phyloP scores from a whole-genome alignment of 108 stramenopile species.

The Pseudonitzschia multistriata region DNA sequence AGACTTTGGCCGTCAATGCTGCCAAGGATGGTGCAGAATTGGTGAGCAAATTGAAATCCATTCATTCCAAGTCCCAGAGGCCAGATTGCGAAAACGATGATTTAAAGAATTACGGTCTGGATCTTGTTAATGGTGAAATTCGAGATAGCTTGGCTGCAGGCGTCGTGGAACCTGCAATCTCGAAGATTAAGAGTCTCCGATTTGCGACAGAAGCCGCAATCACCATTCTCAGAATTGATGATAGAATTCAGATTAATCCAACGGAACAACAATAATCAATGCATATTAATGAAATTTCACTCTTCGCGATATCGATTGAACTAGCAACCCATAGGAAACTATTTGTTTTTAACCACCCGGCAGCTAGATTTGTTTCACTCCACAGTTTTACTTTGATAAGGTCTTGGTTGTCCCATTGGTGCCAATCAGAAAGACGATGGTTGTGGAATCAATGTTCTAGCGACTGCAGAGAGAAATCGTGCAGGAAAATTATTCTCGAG shows the following conservation, averaged over 20 bases:
- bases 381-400: too few species aligned
- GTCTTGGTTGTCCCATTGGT: too few species aligned
- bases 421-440: too few species aligned
- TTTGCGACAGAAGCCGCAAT: slow-evolving; percentile 99
- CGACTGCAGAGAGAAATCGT: too few species aligned
- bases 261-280: slow-evolving; percentile 2
- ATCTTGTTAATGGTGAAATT: slow-evolving; percentile 83
- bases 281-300: too few species aligned
- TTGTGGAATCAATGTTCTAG: too few species aligned
- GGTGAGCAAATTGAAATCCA: slow-evolving; percentile 90
- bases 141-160: slow-evolving; percentile 94
- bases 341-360: too few species aligned
- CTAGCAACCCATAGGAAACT: too few species aligned
- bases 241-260: slow-evolving; percentile 72
- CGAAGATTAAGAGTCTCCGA: slow-evolving; percentile 97
- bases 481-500: too few species aligned
- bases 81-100: slow-evolving; percentile 35
- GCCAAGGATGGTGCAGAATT: slow-evolving; percentile 99
- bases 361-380: too few species aligned
- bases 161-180: slow-evolving; percentile 99
- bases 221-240: slow-evolving; percentile 98
- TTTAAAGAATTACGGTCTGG: slow-evolving; percentile 86
- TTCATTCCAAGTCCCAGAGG: slow-evolving; percentile 84
- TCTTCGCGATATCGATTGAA: too few species aligned
- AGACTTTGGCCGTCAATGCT: slow-evolving; percentile 96